Percentiles rank a stretch among this genome's conserved stretches.
phyloP scores from a whole-genome alignment of 176 grass and related monocot genomes.

The Dendrocalamus sinicus region DNA sequence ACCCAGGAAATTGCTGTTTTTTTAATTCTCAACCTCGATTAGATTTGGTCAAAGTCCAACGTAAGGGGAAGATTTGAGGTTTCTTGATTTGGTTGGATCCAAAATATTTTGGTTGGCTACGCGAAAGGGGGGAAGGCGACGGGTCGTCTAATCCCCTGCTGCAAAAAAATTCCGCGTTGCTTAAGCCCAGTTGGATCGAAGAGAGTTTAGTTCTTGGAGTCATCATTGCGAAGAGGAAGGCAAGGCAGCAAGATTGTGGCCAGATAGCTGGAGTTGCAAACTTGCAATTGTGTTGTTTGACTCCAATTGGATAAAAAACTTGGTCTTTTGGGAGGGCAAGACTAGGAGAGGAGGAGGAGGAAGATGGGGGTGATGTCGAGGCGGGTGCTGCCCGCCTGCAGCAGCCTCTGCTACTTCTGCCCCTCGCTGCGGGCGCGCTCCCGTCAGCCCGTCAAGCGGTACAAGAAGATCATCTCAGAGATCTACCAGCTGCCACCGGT shows the following conservation, averaged over 20 bases:
- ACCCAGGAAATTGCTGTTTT: constrained; percentile 5
- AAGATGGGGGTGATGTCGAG: constrained; percentile 89
- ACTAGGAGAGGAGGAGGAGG: background rate
- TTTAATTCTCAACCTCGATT: background rate
- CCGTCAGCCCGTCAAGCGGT: constrained; percentile 87
- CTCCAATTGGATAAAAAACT: background rate
- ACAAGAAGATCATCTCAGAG: constrained; percentile 84
- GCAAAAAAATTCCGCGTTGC: background rate
- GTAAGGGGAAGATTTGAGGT: constrained; percentile 24
- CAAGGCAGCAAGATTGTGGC: background rate
- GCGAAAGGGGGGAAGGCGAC: background rate
- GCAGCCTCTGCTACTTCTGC: constrained; percentile 90
- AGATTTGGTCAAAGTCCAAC: constrained; percentile 38
- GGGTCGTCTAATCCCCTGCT: background rate
- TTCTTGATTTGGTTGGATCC: constrained; percentile 24
- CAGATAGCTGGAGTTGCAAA: background rate
- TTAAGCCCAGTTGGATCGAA: background rate
- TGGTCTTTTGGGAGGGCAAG: background rate
- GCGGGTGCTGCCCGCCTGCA: constrained; percentile 81
- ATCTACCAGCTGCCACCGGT: constrained; percentile 77
- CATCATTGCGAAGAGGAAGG: background rate
- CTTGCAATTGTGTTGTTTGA: constrained; percentile 3
- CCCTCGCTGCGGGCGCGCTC: constrained; percentile 78
- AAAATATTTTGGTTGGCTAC: constrained; percentile 23
- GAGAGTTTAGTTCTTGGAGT: constrained; percentile 28